A percentile compares a stretch with the other conserved stretches of the same genome.
Evolutionary conservation across 31 red algal species (phyloP).

Genomic region (Porphyra umbilicalis): DNA sequence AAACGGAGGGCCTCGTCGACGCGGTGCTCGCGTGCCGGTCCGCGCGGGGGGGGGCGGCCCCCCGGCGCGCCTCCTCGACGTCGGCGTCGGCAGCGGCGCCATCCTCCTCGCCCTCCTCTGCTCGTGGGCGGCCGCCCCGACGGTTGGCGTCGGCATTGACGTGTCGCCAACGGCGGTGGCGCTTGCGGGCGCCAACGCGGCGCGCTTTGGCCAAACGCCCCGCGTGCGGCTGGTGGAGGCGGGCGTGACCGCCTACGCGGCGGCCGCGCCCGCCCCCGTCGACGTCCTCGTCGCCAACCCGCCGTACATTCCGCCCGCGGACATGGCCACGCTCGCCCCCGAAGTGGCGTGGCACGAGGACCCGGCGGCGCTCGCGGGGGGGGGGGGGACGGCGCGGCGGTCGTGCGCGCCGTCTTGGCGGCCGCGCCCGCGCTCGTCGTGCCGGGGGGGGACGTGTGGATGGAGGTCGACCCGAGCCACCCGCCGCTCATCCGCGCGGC

Average conservation of each 20-base stretch:
- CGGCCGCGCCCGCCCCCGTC: slow-evolving; percentile 4
- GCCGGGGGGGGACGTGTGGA: slow-evolving; percentile 57
- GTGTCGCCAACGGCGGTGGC: slow-evolving; percentile 9
- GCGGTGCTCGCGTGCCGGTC: slow-evolving; percentile 10
- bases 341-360: slow-evolving; percentile 76
- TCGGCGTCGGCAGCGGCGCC: slow-evolving; percentile 84
- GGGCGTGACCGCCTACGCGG: slow-evolving; percentile 11
- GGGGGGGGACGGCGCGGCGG: slow-evolving; percentile 71
- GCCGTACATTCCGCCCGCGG: slow-evolving; percentile 65
- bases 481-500: slow-evolving; percentile 15
- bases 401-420: slow-evolving; percentile 54
- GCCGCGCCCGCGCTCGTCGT: slow-evolving; percentile 21
- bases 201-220: neutral
- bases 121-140: neutral
- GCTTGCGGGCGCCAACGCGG: slow-evolving; percentile 14
- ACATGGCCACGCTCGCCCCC: slow-evolving; percentile 42
- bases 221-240: slow-evolving; percentile 15
- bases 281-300: slow-evolving; percentile 77
- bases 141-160: slow-evolving; percentile 40
- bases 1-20: slow-evolving; percentile 89
- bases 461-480: slow-evolving; percentile 83
- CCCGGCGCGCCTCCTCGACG: slow-evolving; percentile 47
- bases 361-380: slow-evolving; percentile 42
- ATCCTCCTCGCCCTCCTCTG: slow-evolving; percentile 61
- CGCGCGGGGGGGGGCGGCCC: neutral